Conservation (phyloP, 371 early-diverging fungal species). For the Saksenaea oblongispora region DNA sequence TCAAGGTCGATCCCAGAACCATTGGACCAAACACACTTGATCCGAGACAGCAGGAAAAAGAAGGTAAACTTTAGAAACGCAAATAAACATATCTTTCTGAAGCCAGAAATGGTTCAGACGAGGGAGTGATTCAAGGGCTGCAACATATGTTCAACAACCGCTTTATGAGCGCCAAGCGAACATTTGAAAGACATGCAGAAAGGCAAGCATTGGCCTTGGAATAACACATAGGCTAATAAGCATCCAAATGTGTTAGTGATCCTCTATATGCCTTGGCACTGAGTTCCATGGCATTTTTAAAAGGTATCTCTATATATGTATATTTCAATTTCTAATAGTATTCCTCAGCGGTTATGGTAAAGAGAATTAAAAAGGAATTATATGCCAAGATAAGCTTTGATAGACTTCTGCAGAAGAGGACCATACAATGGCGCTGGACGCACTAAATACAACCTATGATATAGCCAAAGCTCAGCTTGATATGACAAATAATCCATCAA, state of each 20-base stretch:
- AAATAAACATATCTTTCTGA: conserved; percentile 23
- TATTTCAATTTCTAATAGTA: neutral
- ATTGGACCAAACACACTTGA: conserved; percentile 40
- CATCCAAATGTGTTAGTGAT: conserved; percentile 21
- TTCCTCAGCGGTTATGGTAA: conserved; percentile 41
- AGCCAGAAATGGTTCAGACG: neutral
- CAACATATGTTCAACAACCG: conserved; percentile 42
- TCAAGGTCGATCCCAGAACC: conserved; percentile 20
- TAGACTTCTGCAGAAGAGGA: conserved; percentile 21
- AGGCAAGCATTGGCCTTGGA: conserved; percentile 11
- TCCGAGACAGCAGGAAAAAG: conserved; percentile 54
- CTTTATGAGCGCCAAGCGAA: conserved; percentile 44
- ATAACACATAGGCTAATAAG: neutral
- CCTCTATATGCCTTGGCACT: conserved; percentile 48
- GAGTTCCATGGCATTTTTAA: conserved; percentile 52
- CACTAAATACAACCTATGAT: conserved; percentile 19
- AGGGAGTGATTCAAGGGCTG: conserved; percentile 18
- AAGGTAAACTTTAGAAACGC: conserved; percentile 29
- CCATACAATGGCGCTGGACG: conserved; percentile 21
- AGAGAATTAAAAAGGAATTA: neutral
- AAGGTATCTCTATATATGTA: too few relatives aligned
- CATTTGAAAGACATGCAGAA: conserved; percentile 37
- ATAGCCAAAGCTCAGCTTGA: conserved; percentile 30
- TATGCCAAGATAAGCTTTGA: neutral
- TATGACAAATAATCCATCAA: conserved; percentile 26